Evolutionary conservation across 1,284 basidiomycete species (phyloP), one percentile per base, ranked within the genome.

Genomic region (Moniliella sp.): DNA sequence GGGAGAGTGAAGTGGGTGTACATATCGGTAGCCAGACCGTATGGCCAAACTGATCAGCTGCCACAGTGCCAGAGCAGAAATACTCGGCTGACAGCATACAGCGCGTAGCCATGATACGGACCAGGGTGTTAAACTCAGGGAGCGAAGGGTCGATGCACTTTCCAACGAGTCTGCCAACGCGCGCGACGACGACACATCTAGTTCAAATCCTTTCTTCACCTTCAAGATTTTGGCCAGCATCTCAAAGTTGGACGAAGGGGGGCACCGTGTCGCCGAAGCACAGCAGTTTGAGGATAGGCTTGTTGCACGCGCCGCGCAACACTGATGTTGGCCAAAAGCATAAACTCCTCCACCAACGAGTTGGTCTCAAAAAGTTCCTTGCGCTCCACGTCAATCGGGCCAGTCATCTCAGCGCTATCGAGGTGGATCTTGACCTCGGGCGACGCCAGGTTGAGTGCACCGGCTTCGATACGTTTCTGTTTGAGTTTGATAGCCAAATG

Each of bases 51-150:
- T 81, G 77, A 48, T 93, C 84, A 37, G 77, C 73, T 0, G 76
- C 74, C 3, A 94, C 83, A 46, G 78, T 83, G 5, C 91, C 91
- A 0, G 84, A 78, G 57, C 81, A 84, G 64, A 97, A 94, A 62
- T 99, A 97, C 61, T 97, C 91, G 16, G 91, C 91, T 0, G 84
- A 77, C 12, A 94, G 68, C 91, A 99, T 94, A 61, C 91, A 97
- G 12, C 91, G 69, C 1, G 91, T 97, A 1, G 91, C 86, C 84
- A 99, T 94, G 62, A 99, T 94, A 27, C 91, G 75, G 28, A 97
- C 86, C 9, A 97, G 71, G 0, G 84, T 97, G 58, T 97, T 97
- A 68, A 97, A 94, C 3, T 81, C 75, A 1, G 43, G 29, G 11
- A 25, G 69, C 55, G 88, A 81, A 76, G 82, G 46, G 27, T 34